phyloP scores from a whole-genome alignment of 176 grass and related monocot species.

The Dendrocalamus sinicus region DNA sequence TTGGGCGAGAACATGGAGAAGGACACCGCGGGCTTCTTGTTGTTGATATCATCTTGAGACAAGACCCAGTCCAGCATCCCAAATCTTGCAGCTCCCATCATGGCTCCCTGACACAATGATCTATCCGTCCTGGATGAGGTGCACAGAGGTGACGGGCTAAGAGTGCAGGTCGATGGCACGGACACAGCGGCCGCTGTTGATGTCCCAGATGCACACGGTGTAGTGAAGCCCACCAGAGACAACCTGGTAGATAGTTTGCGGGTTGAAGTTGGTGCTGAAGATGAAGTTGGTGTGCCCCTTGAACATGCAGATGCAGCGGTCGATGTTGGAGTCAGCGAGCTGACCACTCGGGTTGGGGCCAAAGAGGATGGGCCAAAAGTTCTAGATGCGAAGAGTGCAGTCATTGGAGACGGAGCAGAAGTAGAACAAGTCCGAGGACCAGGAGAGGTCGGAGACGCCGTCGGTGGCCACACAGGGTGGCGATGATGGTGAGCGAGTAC shows the following conservation, averaged over 20 bases:
- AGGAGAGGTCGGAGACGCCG: slow-evolving; percentile 86
- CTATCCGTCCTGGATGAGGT: slow-evolving; percentile 84
- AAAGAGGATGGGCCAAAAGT: slow-evolving; percentile 59
- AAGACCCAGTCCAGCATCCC: slow-evolving; percentile 54
- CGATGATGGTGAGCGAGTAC: slow-evolving; percentile 55
- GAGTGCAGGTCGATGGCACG: slow-evolving; percentile 72
- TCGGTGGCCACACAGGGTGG: slow-evolving; percentile 67
- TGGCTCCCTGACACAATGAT: slow-evolving; percentile 88
- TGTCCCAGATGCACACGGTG: slow-evolving; percentile 80
- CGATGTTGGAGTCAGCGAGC: slow-evolving; percentile 17
- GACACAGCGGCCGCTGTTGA: slow-evolving; percentile 60
- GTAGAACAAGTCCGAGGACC: slow-evolving; percentile 83
- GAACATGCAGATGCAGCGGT: slow-evolving; percentile 68
- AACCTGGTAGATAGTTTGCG: slow-evolving; percentile 69
- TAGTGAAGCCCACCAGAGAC: slow-evolving; percentile 69
- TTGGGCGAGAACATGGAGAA: no score
- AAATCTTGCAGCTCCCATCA: slow-evolving; percentile 92
- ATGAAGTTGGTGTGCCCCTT: slow-evolving; percentile 74
- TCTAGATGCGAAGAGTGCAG: slow-evolving; percentile 73
- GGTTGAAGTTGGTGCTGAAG: slow-evolving; percentile 93
- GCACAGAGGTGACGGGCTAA: slow-evolving; percentile 71
- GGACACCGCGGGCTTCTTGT: slow-evolving; percentile 41
- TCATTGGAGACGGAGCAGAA: slow-evolving; percentile 85
- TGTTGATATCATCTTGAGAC: slow-evolving; percentile 67
- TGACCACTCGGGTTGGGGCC: not conserved